These are phyloP conservation scores for Colletotrichum filicis DNA, from an alignment of 2,329 filamentous ascomycete genomes.

Conservation along the genomic window DNA sequence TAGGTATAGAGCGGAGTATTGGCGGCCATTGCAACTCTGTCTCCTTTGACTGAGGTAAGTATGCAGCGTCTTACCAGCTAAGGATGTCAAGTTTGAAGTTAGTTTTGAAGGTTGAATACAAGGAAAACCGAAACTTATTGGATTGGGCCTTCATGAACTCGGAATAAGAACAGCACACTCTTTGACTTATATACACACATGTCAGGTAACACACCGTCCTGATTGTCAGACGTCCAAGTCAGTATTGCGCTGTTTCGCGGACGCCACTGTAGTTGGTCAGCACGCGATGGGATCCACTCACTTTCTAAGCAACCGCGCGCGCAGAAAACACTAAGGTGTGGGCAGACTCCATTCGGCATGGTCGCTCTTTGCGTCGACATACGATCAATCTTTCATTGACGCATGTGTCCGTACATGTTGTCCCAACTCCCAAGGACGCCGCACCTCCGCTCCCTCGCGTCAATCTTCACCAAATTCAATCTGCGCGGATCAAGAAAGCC, in stretches of 20 bases:
- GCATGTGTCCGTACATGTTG: too few relatives aligned
- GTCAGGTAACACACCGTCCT: not conserved
- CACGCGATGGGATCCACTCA: not conserved
- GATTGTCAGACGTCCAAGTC: not conserved
- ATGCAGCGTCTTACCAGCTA: too few relatives aligned
- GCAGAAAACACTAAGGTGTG: not conserved
- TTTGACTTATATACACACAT: not conserved
- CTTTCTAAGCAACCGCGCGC: constrained; percentile 32
- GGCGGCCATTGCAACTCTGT: constrained; percentile 11
- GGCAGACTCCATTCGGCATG: not conserved
- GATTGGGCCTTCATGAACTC: not conserved
- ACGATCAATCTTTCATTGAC: too few relatives aligned
- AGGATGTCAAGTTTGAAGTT: not conserved
- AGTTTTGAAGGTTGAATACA: not conserved
- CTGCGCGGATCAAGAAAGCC: too few relatives aligned
- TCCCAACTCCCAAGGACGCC: too few relatives aligned
- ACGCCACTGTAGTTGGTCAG: not conserved
- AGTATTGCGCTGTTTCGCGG: not conserved
- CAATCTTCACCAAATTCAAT: too few relatives aligned
- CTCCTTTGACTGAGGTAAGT: too few relatives aligned
- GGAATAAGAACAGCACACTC: not conserved
- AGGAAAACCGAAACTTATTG: not conserved
- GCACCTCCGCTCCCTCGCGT: too few relatives aligned
- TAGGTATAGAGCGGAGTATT: constrained; percentile 58
- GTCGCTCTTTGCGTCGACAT: not conserved